phyloP scores from a whole-genome alignment of 768 basidiomycete species.

The Termitomyces sp. region DNA sequence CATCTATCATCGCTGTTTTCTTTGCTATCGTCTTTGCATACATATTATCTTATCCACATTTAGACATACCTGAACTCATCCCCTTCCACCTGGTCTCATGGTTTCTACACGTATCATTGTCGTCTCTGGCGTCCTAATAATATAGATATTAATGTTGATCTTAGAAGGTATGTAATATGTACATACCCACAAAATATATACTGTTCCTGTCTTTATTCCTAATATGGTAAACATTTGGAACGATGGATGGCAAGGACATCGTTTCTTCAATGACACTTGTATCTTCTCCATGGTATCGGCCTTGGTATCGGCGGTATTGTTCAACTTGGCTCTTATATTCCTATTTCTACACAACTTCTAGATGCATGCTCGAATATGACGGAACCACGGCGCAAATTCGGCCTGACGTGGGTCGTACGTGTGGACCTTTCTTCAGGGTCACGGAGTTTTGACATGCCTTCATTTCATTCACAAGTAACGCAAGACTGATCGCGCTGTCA shows the following conservation, averaged over 20 bases:
- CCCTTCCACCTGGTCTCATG: conserved; percentile 4
- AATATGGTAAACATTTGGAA: not conserved
- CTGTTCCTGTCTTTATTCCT: not conserved
- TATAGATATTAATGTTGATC: conserved; percentile 18
- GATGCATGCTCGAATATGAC: not conserved
- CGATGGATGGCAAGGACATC: not conserved
- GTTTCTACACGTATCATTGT: conserved; percentile 11
- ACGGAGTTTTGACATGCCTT: not conserved
- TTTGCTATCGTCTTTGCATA: conserved; percentile 19
- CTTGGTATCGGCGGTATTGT: no score
- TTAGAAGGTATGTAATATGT: conserved; percentile 17
- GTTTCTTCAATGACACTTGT: not conserved
- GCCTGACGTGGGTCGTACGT: not conserved
- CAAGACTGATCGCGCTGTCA: not conserved
- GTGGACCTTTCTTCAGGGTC: conserved; percentile 3
- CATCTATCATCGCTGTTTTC: conserved; percentile 10
- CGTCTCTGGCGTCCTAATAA: conserved; percentile 14
- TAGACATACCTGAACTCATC: conserved; percentile 18
- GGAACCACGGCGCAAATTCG: not conserved
- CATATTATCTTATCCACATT: conserved; percentile 14
- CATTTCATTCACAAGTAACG: not conserved
- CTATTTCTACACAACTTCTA: not conserved
- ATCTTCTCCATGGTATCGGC: no score
- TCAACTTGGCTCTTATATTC: not conserved
- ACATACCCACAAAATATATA: conserved; percentile 10